Evolutionary conservation across 208 protist species (phyloP), one percentile per base, ranked within the genome.

Genomic region (Acanthamoeba castellanii): DNA sequence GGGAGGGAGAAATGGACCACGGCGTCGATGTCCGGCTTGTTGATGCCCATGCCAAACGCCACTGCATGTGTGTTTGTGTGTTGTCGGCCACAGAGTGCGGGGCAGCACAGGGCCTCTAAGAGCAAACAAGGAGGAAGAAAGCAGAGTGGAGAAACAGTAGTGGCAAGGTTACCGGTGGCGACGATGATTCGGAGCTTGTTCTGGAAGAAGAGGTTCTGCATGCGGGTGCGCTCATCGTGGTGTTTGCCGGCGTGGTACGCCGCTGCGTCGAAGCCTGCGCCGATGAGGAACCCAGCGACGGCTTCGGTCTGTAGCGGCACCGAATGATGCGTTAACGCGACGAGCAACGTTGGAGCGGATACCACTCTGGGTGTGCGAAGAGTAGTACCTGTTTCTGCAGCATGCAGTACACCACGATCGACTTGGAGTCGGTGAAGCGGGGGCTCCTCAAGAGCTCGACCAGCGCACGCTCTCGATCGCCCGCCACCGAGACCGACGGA

Each of bases 1-100:
- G 96, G 96, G 14, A 97, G 57, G 52, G 45, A 59, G 30, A 95
- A 94, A 57, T 97, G 96, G n/a, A 97, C 57, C 55, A 97, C 94
- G 16, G 82, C 95, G 22, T 95, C 59, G 13, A 97, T 70, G 89
- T 97, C 95, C 32, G 32, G 34, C 70, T 97, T 97, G 66, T 97
- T 74, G n/a, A 97, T 93, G 50, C 57, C 88, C 88, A 93, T 93
- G 52, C 88, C 88, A 76, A 93, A 93, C n/a, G 88, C 88, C 50
- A 93, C 88, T 84, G 45, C 16, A 20, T 14, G 20, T 0, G n/a
- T 81, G 37, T 16, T 81, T 18, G 34, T 25, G 14, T 47, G 20
- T 47, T 27, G 37, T 81, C 72, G 27, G 72, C 3, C 18, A 3
- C 11, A 34, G 37, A 2, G 70, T n/a, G 37, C 20, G 2, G 22